A percentile compares a stretch with the other conserved stretches of the same genome.
Evolutionary conservation across 2,329 filamentous ascomycete species (phyloP).

Genomic region (Fusarium xylarioides): DNA sequence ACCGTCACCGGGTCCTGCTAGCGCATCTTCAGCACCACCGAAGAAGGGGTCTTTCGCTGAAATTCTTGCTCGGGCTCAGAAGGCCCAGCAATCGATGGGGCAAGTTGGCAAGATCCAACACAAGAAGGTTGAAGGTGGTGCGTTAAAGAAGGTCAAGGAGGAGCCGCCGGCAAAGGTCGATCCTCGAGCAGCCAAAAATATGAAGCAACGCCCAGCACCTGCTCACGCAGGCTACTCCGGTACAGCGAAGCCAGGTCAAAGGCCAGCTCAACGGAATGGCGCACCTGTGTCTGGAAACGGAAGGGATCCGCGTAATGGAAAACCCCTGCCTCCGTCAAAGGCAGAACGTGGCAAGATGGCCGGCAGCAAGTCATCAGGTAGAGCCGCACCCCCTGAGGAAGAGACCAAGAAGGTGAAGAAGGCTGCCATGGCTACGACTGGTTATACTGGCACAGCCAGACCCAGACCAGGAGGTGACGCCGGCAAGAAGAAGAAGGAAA

Average conservation of each 20-base stretch:
- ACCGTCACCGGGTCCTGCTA: constrained; percentile 42
- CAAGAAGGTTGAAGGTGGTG: constrained; percentile 73
- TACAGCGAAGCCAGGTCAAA: constrained; percentile 45
- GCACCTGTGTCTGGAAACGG: constrained; percentile 36
- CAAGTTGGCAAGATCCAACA: constrained; percentile 78
- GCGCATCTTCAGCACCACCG: constrained; percentile 58
- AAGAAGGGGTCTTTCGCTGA: constrained; percentile 81
- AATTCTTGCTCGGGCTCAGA: constrained; percentile 76
- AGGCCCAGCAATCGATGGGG: constrained; percentile 68
- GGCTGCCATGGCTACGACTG: constrained; percentile 68
- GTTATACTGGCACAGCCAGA: constrained; percentile 71
- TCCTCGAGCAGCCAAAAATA: constrained; percentile 35
- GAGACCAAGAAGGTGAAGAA: constrained; percentile 69
- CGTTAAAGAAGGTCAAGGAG: constrained; percentile 57
- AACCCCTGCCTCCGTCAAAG: constrained; percentile 27
- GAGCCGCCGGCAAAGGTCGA: constrained; percentile 46
- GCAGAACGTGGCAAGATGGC: constrained; percentile 33
- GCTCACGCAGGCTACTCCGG: constrained; percentile 44
- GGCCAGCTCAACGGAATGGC: constrained; percentile 39
- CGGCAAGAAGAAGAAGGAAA: constrained; percentile 48
- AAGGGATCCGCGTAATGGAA: constrained; percentile 37
- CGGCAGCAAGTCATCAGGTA: constrained; percentile 33
- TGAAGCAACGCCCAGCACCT: constrained; percentile 21
- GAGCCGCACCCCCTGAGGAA: constrained; percentile 27
- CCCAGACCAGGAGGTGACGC: constrained; percentile 56